Base-by-base conservation (phyloP, 345 rosid genomes). In the Chamaenerion angustifolium region DNA sequence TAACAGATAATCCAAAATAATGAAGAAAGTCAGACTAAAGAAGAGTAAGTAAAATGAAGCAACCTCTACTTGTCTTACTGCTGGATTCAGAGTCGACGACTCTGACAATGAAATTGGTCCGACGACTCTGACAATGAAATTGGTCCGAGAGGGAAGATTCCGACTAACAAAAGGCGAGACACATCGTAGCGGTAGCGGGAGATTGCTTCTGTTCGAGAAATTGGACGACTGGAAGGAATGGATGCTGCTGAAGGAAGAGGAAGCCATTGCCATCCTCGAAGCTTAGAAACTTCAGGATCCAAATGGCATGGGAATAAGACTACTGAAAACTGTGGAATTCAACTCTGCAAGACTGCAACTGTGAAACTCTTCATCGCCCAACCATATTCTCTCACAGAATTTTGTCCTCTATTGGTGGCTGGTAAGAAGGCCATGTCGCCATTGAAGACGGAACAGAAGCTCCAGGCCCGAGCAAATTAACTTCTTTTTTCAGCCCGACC, bases 161-260 rank as follows among this genome's bases (percentile, higher is more conserved):
- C 70, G 63, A 43, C 46, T 4, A 48, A 64, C 45, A 21, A 59
- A 63, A 31, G 65, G 27, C 44, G 60, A 65, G 41, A 58, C 64
- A 53, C 25, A 14, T 45, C 68, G 58, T 47, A 11, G 43, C 31
- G 57, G 46, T 12, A 63, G 64, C 51, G 69, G 27, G 48, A 56
- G 16, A 54, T 21, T 54, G 43, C 35, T 59, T 71, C 63, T 71
- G 13, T 53, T 40, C 48, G 51, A 74, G 51, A 66, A 59, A 68
- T 52, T 12, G 58, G 42, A 42, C 46, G 73, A 52, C 42, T 76
- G 47, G 58, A 56, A 47, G 51, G 60, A 43, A 25, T 42, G 62
- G 44, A 69, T 69, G 71, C 77, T 69, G 64, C 68, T 59, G 49
- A 76, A 68, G 42, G 74, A 77, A 55, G 70, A 65, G 48, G 84